These are phyloP conservation scores for Leccinum broughii DNA, from an alignment of 768 basidiomycete genomes.

Conservation along the genomic window DNA sequence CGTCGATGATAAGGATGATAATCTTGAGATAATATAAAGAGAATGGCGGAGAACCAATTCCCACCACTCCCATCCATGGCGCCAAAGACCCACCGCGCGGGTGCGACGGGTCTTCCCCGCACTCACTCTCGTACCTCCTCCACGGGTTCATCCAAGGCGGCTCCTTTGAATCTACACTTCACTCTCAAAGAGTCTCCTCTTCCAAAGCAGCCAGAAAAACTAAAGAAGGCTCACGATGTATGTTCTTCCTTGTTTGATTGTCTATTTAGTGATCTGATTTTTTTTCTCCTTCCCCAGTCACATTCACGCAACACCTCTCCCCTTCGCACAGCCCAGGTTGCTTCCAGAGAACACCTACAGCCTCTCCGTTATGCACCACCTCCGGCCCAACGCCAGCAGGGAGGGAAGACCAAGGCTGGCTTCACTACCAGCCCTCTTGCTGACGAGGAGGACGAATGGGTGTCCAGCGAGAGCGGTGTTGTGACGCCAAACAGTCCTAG, in stretches of 20 bases:
- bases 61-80: slow-evolving; percentile 40
- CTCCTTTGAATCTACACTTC: slow-evolving; percentile 61
- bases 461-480: slow-evolving; percentile 76
- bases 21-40: slow-evolving; percentile 20
- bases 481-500: slow-evolving; percentile 59
- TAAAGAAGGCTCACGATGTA: slow-evolving; percentile 45
- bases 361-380: slow-evolving; percentile 33
- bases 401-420: slow-evolving; percentile 45
- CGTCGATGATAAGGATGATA: slow-evolving; percentile 14
- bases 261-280: slow-evolving; percentile 19
- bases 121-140: slow-evolving; percentile 68
- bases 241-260: background rate
- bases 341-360: slow-evolving; percentile 36
- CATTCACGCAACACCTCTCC: slow-evolving; percentile 29
- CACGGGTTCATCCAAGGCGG: slow-evolving; percentile 50
- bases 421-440: slow-evolving; percentile 56
- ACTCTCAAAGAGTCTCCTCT: slow-evolving; percentile 60
- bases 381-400: slow-evolving; percentile 31
- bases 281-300: slow-evolving; percentile 10
- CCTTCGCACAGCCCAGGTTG: slow-evolving; percentile 26
- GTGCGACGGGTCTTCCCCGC: slow-evolving; percentile 49
- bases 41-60: slow-evolving; percentile 34
- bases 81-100: slow-evolving; percentile 49
- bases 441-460: slow-evolving; percentile 69
- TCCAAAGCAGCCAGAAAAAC: slow-evolving; percentile 49